phyloP scores from a whole-genome alignment of 305 asterid species.

The Lippia alba region DNA sequence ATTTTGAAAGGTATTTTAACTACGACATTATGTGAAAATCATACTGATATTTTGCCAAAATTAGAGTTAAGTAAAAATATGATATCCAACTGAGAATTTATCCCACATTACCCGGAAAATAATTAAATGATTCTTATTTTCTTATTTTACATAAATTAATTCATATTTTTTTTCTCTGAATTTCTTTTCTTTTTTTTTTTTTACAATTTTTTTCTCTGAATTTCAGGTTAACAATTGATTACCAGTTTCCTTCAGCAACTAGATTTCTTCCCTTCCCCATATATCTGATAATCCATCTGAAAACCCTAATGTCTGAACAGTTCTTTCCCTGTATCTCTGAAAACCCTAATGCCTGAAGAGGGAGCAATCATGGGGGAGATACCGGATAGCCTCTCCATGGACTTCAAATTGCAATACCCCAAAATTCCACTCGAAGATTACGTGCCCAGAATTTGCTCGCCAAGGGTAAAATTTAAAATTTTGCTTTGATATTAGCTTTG shows the following conservation, averaged over 20 bases:
- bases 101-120: no score
- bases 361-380: constrained; percentile 33
- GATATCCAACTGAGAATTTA: no score
- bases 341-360: constrained; percentile 38
- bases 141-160: no score
- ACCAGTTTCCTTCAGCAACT: constrained; percentile 28
- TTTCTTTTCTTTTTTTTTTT: no score
- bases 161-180: no score
- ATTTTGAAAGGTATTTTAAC: no score
- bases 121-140: no score
- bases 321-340: constrained; percentile 11
- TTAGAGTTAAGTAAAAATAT: no score
- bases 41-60: no score
- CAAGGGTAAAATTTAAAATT: constrained; percentile 36
- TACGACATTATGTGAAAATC: no score
- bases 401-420: constrained; percentile 34
- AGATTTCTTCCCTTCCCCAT: constrained; percentile 16
- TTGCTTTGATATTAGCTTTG: not conserved
- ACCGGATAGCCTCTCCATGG: constrained; percentile 12
- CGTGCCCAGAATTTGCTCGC: constrained; percentile 25
- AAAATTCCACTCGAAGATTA: constrained; percentile 29
- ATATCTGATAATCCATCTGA: not conserved
- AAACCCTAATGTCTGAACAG: constrained; percentile 13
- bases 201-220: not conserved
- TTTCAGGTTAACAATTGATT: not conserved